These are phyloP conservation scores for Cystobasidium ongulense DNA, from an alignment of 768 basidiomycete genomes.

Conservation along the genomic window DNA sequence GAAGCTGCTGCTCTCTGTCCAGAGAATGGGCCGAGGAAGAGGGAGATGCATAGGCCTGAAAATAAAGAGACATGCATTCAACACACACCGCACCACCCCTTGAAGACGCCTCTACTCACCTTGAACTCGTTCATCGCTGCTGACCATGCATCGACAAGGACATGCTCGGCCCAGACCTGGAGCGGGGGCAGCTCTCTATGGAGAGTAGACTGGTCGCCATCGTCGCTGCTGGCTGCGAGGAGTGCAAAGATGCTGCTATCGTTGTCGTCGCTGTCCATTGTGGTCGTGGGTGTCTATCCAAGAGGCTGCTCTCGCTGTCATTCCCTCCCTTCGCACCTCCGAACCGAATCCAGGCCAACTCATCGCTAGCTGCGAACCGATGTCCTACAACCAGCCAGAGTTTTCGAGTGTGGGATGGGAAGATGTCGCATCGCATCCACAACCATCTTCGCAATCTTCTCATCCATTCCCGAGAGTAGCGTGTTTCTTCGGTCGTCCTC, in stretches of 20 bases:
- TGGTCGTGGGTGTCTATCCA: background rate
- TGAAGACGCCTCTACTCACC: background rate
- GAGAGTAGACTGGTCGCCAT: background rate
- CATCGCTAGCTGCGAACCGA: too few species aligned
- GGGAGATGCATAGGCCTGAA: background rate
- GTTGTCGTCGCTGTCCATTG: background rate
- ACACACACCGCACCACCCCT: too few species aligned
- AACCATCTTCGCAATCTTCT: too few species aligned
- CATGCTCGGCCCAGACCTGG: background rate
- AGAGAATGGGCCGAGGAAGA: background rate
- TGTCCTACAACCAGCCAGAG: too few species aligned
- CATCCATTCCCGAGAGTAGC: too few species aligned
- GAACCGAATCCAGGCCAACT: too few species aligned
- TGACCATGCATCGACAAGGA: background rate
- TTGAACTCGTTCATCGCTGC: conserved; percentile 10
- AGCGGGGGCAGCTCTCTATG: background rate
- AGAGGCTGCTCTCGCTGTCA: too few species aligned
- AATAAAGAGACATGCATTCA: background rate
- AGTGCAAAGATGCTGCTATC: background rate
- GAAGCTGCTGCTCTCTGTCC: background rate
- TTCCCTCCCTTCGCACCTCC: too few species aligned
- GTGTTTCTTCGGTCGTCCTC: too few species aligned
- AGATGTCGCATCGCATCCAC: too few species aligned
- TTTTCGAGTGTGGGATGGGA: too few species aligned
- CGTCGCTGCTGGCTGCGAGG: background rate